Evolutionary conservation across 495 filamentous ascomycete species (phyloP).

Genomic region (Choiromyces venosus): DNA sequence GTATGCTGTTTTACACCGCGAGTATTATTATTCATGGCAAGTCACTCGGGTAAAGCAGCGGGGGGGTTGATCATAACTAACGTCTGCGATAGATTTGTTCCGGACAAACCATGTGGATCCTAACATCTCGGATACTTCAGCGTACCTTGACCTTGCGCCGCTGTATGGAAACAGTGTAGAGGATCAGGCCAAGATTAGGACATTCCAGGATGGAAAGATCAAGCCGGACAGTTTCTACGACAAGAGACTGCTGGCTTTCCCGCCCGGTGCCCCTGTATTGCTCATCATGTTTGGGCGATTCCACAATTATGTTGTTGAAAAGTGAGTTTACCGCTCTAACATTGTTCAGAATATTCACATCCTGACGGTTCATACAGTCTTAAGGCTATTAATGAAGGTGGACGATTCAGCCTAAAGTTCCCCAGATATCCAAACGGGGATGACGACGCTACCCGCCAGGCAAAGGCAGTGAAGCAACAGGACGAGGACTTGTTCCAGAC

Average conservation of each 20-base stretch:
- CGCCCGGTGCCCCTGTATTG: constrained; percentile 71
- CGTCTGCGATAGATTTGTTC: constrained; percentile 52
- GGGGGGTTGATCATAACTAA: constrained; percentile 34
- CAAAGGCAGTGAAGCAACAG: constrained; percentile 60
- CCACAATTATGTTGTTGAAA: constrained; percentile 68
- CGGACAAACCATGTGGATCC: constrained; percentile 55
- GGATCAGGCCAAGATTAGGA: constrained; percentile 69
- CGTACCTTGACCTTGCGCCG: constrained; percentile 77
- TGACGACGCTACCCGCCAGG: constrained; percentile 50
- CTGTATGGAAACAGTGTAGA: constrained; percentile 76
- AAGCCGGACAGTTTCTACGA: constrained; percentile 79
- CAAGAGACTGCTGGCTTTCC: constrained; percentile 71
- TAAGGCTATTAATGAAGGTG: constrained; percentile 54
- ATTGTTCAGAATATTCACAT: not conserved
- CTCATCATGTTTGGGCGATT: constrained; percentile 73
- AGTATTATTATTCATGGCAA: constrained; percentile 80
- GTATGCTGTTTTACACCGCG: constrained; percentile 81
- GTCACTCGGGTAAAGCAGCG: constrained; percentile 7
- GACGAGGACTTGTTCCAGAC: constrained; percentile 85
- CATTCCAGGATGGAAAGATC: constrained; percentile 73
- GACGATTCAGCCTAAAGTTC: constrained; percentile 48
- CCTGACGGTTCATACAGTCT: constrained; percentile 25
- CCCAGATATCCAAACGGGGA: constrained; percentile 38
- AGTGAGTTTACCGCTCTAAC: constrained; percentile 45
- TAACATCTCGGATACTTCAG: constrained; percentile 66